Evolutionary conservation across 257 asterid genomes (phyloP), one percentile per base, ranked within the genome.

Genomic region (Avicennia marina): DNA sequence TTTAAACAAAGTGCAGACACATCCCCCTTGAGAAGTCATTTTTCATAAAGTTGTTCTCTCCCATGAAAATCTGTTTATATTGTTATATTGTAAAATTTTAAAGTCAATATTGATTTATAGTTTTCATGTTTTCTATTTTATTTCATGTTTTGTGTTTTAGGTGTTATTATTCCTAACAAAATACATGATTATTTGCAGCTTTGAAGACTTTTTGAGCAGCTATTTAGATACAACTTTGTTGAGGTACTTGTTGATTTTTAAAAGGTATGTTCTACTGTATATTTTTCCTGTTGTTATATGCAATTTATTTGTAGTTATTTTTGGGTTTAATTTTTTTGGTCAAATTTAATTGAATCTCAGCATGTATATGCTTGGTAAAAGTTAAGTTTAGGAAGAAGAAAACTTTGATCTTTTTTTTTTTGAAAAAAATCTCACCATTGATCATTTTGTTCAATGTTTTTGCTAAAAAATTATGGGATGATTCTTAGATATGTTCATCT

Each of bases 181-280:
- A 1, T 32, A 20, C 47, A 6, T 33, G 11, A 46, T 9, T 34
- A 15, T 61, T 18, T 48, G 58, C 42, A 39, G 58, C 20, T 50
- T 58, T 50, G 31, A 49, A 31, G 65, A 40, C 51, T 17, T 57
- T 48, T 57, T n/a, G 17, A 48, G 31, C 48, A 44, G 6, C 10
- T n/a, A 18, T 4, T 15, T 15, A 5, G 45, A n/a, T 15, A 0
- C 39, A 34, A 16, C n/a, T n/a, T n/a, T n/a, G 2, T 44, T 44
- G 11, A 66, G 71, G 71, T 66, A 58, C 20, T 36, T 39, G 26
- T 19, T 6, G n/a, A n/a, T n/a, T n/a, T n/a, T n/a, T n/a, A n/a
- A n/a, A n/a, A n/a, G n/a, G n/a, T n/a, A n/a, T n/a, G n/a, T 21
- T 25, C 7, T 18, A 10, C 15, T 24, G 3, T 21, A 2, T 41